Base-by-base conservation (phyloP, 495 filamentous ascomycete genomes). In the Stereocaulon alpinum region DNA sequence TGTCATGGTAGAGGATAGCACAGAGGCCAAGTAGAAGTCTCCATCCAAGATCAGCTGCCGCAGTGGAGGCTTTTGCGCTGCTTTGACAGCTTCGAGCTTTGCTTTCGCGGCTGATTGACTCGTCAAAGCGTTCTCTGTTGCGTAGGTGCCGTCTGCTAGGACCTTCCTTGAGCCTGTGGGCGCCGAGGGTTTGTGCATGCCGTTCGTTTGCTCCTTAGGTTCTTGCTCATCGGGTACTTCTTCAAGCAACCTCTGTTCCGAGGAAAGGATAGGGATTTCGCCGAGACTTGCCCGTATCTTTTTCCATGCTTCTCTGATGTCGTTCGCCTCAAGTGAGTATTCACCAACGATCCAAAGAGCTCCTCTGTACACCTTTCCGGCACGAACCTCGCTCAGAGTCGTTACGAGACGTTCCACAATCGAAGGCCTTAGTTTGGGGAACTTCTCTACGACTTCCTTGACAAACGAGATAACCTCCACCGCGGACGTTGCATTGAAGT, bases 401-500 rank as follows among this genome's bases (percentile, higher is more conserved):
- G 87, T 85, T 15, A 97, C 93, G 42, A 99, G 77, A 47, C 92
- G 85, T 62, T 87, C 82, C 6, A 97, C 84, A 64, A 99, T 95
- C 1, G 88, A 84, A 18, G 83, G 78, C 44, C 94, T 85, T 51
- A 99, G 79, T 59, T 89, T 82, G 20, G 94, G 92, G 78, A 96
- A 99, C 69, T 93, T 95, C 76, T 99, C 94, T 4, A 96, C 94
- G 7, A 99, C 94, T 68, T 99, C 94, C 72, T 99, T 99, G 49
- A 97, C 91, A 63, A 99, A 99, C 20, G 88, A 87, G 66, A 99
- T 96, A 12, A 99, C 91, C 74, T 99, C 94, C 30, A 99, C 89
- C 2, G 94, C 93, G 2, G 91, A 95, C 45, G 89, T 86, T 67
- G 90, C 96, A 78, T 93, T 97, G 72, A 96, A 96, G 70, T 99